phyloP scores from a whole-genome alignment of 192 early-diverging fungal genomes.

The Spizellomyces sp. region DNA sequence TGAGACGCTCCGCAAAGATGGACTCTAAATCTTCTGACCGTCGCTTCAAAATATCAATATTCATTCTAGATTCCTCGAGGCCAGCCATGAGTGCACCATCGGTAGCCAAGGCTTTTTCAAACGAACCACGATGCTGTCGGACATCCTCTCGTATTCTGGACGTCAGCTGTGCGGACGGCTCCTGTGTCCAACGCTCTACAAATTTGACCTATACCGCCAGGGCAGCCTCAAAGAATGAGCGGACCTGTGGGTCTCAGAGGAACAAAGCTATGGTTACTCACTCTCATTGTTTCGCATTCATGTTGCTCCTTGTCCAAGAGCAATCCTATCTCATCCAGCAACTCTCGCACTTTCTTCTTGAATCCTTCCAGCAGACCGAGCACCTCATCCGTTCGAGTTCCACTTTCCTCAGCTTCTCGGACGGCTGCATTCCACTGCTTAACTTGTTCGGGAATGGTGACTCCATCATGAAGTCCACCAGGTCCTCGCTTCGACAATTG shows the following conservation, averaged over 20 bases:
- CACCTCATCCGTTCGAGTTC: conserved; percentile 51
- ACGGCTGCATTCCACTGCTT: conserved; percentile 51
- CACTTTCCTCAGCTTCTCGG: conserved; percentile 43
- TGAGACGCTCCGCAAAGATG: conserved; percentile 46
- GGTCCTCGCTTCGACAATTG: conserved; percentile 44
- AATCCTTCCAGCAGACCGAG: conserved; percentile 65
- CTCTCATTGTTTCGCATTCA: conserved; percentile 76
- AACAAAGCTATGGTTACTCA: conserved; percentile 43
- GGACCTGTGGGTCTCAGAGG: neutral
- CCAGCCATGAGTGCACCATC: conserved; percentile 36
- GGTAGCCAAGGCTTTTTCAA: conserved; percentile 75
- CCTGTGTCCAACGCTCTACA: conserved; percentile 81
- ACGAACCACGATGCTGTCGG: conserved; percentile 68
- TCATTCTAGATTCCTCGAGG: conserved; percentile 40
- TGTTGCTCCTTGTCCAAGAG: conserved; percentile 85
- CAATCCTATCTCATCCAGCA: conserved; percentile 65
- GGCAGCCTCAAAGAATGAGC: neutral
- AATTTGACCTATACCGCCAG: conserved; percentile 55
- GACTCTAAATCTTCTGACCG: conserved; percentile 52
- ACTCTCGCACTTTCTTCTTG: conserved; percentile 64
- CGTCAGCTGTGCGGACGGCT: conserved; percentile 75
- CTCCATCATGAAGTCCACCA: conserved; percentile 5
- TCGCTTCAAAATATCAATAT: conserved; percentile 52
- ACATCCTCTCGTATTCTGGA: conserved; percentile 78
- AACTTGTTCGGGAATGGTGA: conserved; percentile 35